These are phyloP conservation scores for Flagelloscypha sp. DNA, from an alignment of 768 basidiomycete species.

Conservation along the genomic window DNA sequence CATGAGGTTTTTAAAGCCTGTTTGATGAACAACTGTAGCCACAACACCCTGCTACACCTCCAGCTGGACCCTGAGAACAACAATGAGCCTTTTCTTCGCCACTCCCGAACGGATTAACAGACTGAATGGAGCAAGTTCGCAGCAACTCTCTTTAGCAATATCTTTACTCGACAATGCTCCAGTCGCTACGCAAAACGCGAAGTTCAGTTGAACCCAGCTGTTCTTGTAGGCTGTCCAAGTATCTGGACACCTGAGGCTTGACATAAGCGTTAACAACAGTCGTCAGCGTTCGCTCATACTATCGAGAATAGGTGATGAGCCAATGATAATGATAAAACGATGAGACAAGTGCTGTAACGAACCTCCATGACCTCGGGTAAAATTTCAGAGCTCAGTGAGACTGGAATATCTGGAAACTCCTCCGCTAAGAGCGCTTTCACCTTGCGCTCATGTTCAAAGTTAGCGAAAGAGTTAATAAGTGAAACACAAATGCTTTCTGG, in stretches of 20 bases:
- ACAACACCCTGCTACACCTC: conserved; percentile 21
- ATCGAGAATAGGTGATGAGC: too few species aligned
- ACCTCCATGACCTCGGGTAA: conserved; percentile 20
- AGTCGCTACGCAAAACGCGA: conserved; percentile 19
- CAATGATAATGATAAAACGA: too few species aligned
- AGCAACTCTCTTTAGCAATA: conserved; percentile 19
- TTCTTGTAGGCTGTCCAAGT: conserved; percentile 16
- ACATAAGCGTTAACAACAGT: conserved; percentile 22
- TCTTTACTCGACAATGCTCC: conserved; percentile 16
- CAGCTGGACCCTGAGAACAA: conserved; percentile 16
- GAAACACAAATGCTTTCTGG: conserved; percentile 20
- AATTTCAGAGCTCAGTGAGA: conserved; percentile 17
- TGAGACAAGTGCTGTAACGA: too few species aligned
- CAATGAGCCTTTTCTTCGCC: too few species aligned
- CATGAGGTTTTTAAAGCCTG: conserved; percentile 17
- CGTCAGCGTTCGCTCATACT: conserved; percentile 21
- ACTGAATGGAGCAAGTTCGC: conserved; percentile 18
- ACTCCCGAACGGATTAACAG: too few species aligned
- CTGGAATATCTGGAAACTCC: conserved; percentile 19
- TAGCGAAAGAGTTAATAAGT: conserved; percentile 21
- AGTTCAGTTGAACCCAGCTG: conserved; percentile 15
- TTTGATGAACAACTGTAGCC: conserved; percentile 11
- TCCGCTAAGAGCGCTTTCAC: conserved; percentile 12
- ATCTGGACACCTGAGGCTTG: conserved; percentile 18
- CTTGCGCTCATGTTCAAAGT: conserved; percentile 15